Evolutionary conservation across 1,284 basidiomycete species (phyloP).

Genomic region (Trametes polyzona): DNA sequence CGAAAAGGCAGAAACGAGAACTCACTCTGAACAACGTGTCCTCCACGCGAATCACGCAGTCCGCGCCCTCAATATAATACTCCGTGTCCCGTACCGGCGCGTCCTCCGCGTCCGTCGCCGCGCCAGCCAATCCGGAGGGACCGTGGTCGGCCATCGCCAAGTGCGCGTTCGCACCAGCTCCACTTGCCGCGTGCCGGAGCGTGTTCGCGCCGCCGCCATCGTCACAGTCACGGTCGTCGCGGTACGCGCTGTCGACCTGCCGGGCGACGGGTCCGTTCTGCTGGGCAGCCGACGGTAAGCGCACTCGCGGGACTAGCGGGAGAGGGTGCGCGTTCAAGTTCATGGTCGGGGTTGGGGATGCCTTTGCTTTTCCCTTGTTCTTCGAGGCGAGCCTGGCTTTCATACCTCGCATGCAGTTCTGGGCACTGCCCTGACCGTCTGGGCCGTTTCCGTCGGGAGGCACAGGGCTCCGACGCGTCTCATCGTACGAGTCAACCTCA

Average conservation of each 20-base stretch:
- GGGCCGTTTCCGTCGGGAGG: not conserved
- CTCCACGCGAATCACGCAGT: slow-evolving; percentile 51
- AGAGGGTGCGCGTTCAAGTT: no score
- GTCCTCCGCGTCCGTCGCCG: slow-evolving; percentile 6
- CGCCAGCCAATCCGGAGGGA: slow-evolving; percentile 9
- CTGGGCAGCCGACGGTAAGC: not conserved
- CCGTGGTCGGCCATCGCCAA: not conserved
- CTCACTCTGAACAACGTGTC: slow-evolving; percentile 51
- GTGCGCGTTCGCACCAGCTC: slow-evolving; percentile 11
- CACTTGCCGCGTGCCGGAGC: slow-evolving; percentile 20
- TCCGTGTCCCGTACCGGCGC: slow-evolving; percentile 24
- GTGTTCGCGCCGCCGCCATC: slow-evolving; percentile 4
- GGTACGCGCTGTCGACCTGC: slow-evolving; percentile 4
- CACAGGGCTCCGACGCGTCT: slow-evolving; percentile 9
- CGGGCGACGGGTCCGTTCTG: not conserved
- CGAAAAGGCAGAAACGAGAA: not conserved
- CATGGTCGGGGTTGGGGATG: not conserved
- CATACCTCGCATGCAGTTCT: slow-evolving; percentile 5
- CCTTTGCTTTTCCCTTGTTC: slow-evolving; percentile 12
- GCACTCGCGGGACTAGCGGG: no score
- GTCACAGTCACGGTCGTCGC: slow-evolving; percentile 1
- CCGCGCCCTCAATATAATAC: slow-evolving; percentile 44
- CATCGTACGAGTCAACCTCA: slow-evolving; percentile 3
- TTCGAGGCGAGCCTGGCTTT: not conserved
- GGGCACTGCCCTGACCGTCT: slow-evolving; percentile 12